Evolutionary conservation across 805 yeast genomes (phyloP).

Genomic region (Sugiyamaella chiloensis): DNA sequence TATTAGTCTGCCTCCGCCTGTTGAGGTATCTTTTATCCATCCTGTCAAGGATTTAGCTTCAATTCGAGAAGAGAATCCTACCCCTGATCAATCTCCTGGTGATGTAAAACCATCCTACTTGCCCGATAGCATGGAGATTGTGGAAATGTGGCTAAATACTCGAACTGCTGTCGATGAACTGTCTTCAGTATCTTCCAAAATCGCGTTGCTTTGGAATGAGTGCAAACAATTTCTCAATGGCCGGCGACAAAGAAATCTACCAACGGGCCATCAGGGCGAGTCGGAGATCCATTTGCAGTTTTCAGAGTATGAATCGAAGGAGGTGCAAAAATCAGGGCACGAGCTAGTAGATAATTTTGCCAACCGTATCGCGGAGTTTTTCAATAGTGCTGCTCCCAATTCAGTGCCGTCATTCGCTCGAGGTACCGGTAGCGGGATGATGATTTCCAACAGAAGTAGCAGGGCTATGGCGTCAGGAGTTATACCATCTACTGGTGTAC

Average conservation of each 20-base stretch:
- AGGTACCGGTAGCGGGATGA: neutral
- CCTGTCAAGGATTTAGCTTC: constrained; percentile 18
- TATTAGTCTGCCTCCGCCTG: constrained; percentile 27
- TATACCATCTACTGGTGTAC: neutral
- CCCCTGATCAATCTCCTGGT: constrained; percentile 8
- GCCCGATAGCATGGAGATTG: constrained; percentile 52
- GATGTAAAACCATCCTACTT: constrained; percentile 20
- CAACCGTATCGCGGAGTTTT: constrained; percentile 26
- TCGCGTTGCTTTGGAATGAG: constrained; percentile 52
- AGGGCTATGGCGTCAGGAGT: neutral
- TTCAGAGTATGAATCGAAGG: constrained; percentile 42
- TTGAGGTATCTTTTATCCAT: constrained; percentile 26
- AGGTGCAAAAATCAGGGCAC: constrained; percentile 39
- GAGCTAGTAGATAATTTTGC: constrained; percentile 38
- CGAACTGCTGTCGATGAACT: constrained; percentile 43
- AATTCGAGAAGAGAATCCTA: constrained; percentile 20
- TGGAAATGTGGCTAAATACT: constrained; percentile 58
- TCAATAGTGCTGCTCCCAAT: constrained; percentile 12
- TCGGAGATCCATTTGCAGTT: constrained; percentile 41
- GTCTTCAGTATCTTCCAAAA: constrained; percentile 37
- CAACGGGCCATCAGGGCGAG: constrained; percentile 41
- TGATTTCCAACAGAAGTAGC: constrained; percentile 1
- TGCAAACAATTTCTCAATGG: constrained; percentile 55
- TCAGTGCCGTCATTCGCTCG: neutral
- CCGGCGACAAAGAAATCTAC: constrained; percentile 40